These are phyloP conservation scores for Pyricularia sp. DNA, from an alignment of 2,329 filamentous ascomycete species.

Conservation along the genomic window DNA sequence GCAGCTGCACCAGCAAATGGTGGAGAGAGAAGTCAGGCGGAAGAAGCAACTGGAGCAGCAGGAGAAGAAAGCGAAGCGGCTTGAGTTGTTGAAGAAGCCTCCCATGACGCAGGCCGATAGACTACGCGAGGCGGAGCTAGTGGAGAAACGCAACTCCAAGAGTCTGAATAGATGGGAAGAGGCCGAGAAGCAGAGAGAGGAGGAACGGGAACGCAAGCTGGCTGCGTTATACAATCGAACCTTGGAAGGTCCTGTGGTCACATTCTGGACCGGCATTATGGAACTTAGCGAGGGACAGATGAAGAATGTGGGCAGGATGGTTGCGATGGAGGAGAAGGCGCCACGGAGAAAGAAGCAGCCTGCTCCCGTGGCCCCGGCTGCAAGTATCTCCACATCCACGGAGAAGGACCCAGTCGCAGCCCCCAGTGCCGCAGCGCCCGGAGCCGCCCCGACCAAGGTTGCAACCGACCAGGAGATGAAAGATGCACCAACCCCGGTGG, in stretches of 20 bases:
- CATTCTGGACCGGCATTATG: conserved; percentile 85
- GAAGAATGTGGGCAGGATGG: conserved; percentile 53
- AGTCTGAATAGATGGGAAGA: conserved; percentile 90
- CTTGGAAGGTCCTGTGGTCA: conserved; percentile 77
- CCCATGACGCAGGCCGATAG: conserved; percentile 80
- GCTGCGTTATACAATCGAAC: conserved; percentile 80
- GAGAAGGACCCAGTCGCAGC: conserved; percentile 5
- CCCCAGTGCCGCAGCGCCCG: conserved; percentile 4
- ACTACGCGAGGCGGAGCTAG: conserved; percentile 65
- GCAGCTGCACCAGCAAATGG: conserved; percentile 56
- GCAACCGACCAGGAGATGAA: neutral
- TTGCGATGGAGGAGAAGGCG: conserved; percentile 48
- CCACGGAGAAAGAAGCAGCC: conserved; percentile 36
- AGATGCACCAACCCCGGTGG: neutral
- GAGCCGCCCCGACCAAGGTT: neutral
- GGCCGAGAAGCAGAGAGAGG: conserved; percentile 76
- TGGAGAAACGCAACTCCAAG: conserved; percentile 79
- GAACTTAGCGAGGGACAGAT: conserved; percentile 63
- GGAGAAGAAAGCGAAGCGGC: conserved; percentile 54
- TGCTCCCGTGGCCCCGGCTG: conserved; percentile 8
- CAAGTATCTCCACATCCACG: conserved; percentile 10
- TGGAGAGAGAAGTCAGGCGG: conserved; percentile 56
- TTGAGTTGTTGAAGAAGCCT: conserved; percentile 63
- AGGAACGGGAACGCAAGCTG: conserved; percentile 68
- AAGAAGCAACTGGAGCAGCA: conserved; percentile 57